phyloP scores from a whole-genome alignment of 2,329 filamentous ascomycete genomes.

The Diplodia scrobiculata region DNA sequence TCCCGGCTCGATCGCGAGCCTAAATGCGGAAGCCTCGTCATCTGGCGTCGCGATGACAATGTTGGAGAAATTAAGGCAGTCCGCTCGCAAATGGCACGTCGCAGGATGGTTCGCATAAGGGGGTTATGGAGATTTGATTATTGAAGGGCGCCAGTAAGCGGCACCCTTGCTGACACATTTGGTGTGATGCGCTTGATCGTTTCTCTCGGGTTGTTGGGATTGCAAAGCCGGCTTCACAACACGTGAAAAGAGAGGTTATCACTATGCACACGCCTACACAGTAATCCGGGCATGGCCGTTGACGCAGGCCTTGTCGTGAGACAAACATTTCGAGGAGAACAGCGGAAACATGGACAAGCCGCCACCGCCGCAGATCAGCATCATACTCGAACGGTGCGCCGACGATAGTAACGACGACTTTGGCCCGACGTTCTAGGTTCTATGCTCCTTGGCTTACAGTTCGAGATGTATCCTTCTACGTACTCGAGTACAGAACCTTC shows the following conservation, averaged over 20 bases:
- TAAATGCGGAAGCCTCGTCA: slow-evolving; percentile 12
- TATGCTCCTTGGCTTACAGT: neutral
- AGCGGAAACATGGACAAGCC: neutral
- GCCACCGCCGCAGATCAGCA: neutral
- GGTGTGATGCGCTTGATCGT: neutral
- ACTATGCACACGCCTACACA: neutral
- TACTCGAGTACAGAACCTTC: neutral
- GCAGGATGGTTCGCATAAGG: slow-evolving; percentile 6
- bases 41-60: neutral
- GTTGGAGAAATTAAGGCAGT: slow-evolving; percentile 16
- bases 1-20: neutral
- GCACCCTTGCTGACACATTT: neutral
- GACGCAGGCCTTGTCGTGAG: neutral
- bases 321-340: neutral
- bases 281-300: neutral
- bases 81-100: slow-evolving; percentile 10
- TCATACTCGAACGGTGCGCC: neutral
- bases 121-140: slow-evolving; percentile 14
- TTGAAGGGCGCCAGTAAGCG: slow-evolving; percentile 1
- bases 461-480: neutral
- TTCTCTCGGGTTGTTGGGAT: neutral
- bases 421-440: neutral
- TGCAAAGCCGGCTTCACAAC: neutral
- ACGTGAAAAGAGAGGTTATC: neutral
- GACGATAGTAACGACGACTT: neutral